Evolutionary conservation across 129 eudicot genomes (phyloP).

Genomic region (Calendula officinalis): DNA sequence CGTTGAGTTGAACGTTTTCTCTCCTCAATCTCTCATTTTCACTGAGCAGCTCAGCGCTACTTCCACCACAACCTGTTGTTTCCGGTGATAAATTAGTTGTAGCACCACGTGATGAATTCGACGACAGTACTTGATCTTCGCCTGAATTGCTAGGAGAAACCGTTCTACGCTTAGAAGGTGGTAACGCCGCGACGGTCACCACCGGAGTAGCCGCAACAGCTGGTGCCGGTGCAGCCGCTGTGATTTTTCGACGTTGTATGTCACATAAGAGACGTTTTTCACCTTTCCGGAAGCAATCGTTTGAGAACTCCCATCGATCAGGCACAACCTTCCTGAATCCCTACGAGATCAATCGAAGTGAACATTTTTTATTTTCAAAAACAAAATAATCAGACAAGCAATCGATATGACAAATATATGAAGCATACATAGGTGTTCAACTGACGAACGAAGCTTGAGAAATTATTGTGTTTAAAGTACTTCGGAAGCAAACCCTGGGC

Average conservation of each 20-base stretch:
- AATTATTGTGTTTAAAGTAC: conserved; percentile 82
- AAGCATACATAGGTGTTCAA: conserved; percentile 78
- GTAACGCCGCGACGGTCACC: conserved; percentile 24
- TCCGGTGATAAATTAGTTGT: conserved; percentile 24
- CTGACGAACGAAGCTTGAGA: conserved; percentile 91
- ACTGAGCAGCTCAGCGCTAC: conserved; percentile 46
- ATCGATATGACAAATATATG: background rate
- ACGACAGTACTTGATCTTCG: conserved; percentile 77
- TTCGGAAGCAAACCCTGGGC: conserved; percentile 82
- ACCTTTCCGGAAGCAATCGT: conserved; percentile 69
- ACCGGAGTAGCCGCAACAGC: conserved; percentile 14
- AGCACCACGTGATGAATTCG: conserved; percentile 55
- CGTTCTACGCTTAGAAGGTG: conserved; percentile 26
- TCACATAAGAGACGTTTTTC: conserved; percentile 60
- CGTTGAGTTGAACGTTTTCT: conserved; percentile 63
- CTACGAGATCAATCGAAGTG: conserved; percentile 25
- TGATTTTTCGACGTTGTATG: conserved; percentile 70
- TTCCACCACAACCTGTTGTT: conserved; percentile 16
- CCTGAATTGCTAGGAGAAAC: conserved; percentile 60
- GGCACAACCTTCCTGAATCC: conserved; percentile 82
- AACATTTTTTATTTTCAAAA: background rate
- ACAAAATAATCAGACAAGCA: too few relatives aligned
- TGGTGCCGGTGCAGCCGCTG: conserved; percentile 19
- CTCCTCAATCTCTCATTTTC: conserved; percentile 65
- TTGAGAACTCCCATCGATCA: conserved; percentile 84